These are phyloP conservation scores for Boletus eberwhitei DNA, from an alignment of 768 basidiomycete species.

Conservation along the genomic window DNA sequence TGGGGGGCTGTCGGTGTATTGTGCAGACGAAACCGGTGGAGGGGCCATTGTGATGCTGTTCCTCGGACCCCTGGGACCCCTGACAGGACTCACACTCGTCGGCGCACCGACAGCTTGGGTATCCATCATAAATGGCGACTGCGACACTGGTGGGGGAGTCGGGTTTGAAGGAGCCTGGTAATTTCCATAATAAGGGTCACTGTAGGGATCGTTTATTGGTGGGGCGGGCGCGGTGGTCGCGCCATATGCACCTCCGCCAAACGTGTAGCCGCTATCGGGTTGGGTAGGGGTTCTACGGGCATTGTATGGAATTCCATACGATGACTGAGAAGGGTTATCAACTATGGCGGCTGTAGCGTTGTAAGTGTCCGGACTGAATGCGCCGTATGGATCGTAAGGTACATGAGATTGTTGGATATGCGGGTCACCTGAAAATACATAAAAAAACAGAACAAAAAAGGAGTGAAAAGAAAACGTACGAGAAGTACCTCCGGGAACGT, in stretches of 20 bases:
- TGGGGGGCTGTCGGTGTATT: constrained; percentile 58
- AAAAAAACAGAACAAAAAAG: neutral
- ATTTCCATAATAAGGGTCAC: constrained; percentile 29
- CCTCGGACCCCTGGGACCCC: constrained; percentile 40
- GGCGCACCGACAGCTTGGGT: constrained; percentile 30
- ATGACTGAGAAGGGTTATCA: constrained; percentile 12
- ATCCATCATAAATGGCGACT: constrained; percentile 40
- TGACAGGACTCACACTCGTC: constrained; percentile 38
- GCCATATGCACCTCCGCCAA: constrained; percentile 57
- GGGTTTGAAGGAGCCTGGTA: constrained; percentile 16
- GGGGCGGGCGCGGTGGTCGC: constrained; percentile 41
- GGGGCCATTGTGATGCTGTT: constrained; percentile 23
- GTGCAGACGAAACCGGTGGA: constrained; percentile 9
- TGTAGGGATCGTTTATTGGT: constrained; percentile 30
- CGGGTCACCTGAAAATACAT: constrained; percentile 47
- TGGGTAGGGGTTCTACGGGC: constrained; percentile 16
- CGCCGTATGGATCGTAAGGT: constrained; percentile 50
- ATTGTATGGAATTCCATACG: constrained; percentile 15
- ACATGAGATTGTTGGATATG: constrained; percentile 48
- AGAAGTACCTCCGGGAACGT: constrained; percentile 48
- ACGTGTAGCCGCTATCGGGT: constrained; percentile 53
- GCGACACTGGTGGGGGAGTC: constrained; percentile 32
- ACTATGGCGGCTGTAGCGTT: constrained; percentile 27
- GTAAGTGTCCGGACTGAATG: constrained; percentile 41
- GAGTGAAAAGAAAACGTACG: constrained; percentile 40